Evolutionary conservation across 495 filamentous ascomycete genomes (phyloP).

Genomic region (Thozetella sp.): DNA sequence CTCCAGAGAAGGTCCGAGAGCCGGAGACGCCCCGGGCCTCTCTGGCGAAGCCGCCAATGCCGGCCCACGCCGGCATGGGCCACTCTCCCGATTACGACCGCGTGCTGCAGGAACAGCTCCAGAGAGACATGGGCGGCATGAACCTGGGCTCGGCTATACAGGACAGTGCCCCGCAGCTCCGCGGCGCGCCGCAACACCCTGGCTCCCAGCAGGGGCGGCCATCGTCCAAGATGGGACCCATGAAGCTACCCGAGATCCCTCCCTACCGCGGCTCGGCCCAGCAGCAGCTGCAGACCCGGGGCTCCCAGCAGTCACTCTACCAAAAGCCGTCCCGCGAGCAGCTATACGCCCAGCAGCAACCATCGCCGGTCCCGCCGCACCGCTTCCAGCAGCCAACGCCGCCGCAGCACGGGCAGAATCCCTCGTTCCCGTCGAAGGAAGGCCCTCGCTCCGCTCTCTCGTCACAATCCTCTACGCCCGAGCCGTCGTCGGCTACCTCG

Average conservation of each 20-base stretch:
- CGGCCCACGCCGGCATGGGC: constrained; percentile 15
- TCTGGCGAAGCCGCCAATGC: constrained; percentile 33
- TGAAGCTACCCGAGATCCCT: constrained; percentile 54
- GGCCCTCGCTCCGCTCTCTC: constrained; percentile 10
- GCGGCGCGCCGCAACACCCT: constrained; percentile 16
- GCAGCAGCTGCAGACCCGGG: constrained; percentile 17
- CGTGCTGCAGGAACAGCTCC: constrained; percentile 60
- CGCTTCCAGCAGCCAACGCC: constrained; percentile 26
- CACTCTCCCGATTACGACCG: constrained; percentile 60
- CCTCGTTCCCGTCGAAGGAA: constrained; percentile 8
- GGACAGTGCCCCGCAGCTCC: constrained; percentile 17
- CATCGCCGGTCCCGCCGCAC: constrained; percentile 2
- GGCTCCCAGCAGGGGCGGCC: constrained; percentile 17
- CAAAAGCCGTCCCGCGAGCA: constrained; percentile 24
- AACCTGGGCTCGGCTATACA: constrained; percentile 27
- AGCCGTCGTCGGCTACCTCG: not conserved
- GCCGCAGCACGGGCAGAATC: constrained; percentile 14
- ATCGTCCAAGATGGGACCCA: constrained; percentile 29
- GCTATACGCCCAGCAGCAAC: constrained; percentile 5
- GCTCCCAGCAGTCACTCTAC: constrained; percentile 20
- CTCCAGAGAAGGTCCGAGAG: constrained; percentile 41
- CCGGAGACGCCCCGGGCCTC: constrained; percentile 47
- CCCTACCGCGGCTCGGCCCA: constrained; percentile 42
- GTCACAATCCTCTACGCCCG: constrained; percentile 11
- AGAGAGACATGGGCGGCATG: constrained; percentile 59